These are phyloP conservation scores for Cryptococcus deneoformans DNA, from an alignment of 1,284 basidiomycete species.

Conservation along the genomic window DNA sequence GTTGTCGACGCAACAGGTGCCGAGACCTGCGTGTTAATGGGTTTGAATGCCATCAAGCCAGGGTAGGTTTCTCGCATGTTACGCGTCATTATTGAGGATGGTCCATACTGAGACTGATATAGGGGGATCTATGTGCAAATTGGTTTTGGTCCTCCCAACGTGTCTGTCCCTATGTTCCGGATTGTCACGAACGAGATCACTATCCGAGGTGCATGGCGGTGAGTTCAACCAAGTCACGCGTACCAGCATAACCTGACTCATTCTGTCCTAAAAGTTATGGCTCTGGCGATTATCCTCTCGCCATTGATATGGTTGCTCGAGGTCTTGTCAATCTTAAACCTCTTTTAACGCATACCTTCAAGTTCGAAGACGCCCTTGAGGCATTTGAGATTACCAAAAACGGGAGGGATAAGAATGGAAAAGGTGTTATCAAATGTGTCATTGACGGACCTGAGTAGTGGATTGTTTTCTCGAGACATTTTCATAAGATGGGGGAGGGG, in stretches of 20 bases:
- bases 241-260: neutral
- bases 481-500: neutral
- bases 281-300: conserved; percentile 49
- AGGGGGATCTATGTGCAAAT: conserved; percentile 46
- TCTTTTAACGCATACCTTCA: conserved; percentile 60
- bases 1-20: conserved; percentile 61
- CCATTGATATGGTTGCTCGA: conserved; percentile 56
- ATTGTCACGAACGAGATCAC: conserved; percentile 45
- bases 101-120: neutral
- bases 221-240: conserved; percentile 8
- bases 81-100: neutral
- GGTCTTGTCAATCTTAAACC: conserved; percentile 57
- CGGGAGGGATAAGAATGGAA: conserved; percentile 69
- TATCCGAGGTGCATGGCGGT: conserved; percentile 48
- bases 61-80: conserved; percentile 49
- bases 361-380: conserved; percentile 54
- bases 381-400: conserved; percentile 57
- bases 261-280: conserved; percentile 22
- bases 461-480: neutral
- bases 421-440: conserved; percentile 49
- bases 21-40: conserved; percentile 61
- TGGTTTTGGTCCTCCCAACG: conserved; percentile 44
- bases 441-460: conserved; percentile 42
- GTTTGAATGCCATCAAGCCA: conserved; percentile 58
- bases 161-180: conserved; percentile 45